These are phyloP conservation scores for Tanozyma kutaoensis DNA, from an alignment of 805 yeast genomes.

Conservation along the genomic window DNA sequence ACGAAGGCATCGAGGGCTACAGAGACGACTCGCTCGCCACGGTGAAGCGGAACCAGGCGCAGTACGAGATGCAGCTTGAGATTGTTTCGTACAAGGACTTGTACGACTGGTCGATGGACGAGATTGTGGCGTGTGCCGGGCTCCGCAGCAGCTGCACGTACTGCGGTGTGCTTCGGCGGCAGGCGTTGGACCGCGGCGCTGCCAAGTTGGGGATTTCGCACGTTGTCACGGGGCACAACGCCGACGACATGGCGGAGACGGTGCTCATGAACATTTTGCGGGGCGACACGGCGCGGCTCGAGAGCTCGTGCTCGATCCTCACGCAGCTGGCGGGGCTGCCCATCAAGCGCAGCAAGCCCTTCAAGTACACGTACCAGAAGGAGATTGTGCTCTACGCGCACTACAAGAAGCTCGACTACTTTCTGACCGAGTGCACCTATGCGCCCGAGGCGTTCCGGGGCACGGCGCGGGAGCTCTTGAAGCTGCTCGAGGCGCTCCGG, in stretches of 20 bases:
- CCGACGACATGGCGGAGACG: constrained; percentile 99
- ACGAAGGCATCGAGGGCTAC: constrained; percentile 95
- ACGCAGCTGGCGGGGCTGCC: constrained; percentile 81
- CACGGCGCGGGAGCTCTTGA: constrained; percentile 85
- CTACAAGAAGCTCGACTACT: constrained; percentile 87
- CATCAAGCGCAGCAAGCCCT: constrained; percentile 87
- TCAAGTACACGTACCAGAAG: constrained; percentile 91
- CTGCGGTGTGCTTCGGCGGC: constrained; percentile 95
- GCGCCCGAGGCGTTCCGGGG: constrained; percentile 99
- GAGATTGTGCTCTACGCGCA: constrained; percentile 97
- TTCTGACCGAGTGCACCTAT: constrained; percentile 94
- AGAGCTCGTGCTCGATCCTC: constrained; percentile 73
- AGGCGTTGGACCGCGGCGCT: constrained; percentile 94
- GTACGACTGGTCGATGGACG: constrained; percentile 98
- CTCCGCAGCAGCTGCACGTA: constrained; percentile 91
- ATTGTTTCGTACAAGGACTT: constrained; percentile 79
- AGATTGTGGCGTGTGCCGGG: constrained; percentile 89
- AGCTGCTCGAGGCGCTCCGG: constrained; percentile 77
- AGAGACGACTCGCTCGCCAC: constrained; percentile 96
- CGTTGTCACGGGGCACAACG: constrained; percentile 97
- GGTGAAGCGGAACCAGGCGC: constrained; percentile 82
- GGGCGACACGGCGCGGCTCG: constrained; percentile 93
- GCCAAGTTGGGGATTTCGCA: constrained; percentile 73
- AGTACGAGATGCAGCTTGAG: constrained; percentile 67
- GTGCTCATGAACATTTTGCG: constrained; percentile 87